Percentiles rank a stretch among this genome's conserved stretches.
Conservation (phyloP, 495 filamentous ascomycete species). For the Corynascus novoguineensis region DNA sequence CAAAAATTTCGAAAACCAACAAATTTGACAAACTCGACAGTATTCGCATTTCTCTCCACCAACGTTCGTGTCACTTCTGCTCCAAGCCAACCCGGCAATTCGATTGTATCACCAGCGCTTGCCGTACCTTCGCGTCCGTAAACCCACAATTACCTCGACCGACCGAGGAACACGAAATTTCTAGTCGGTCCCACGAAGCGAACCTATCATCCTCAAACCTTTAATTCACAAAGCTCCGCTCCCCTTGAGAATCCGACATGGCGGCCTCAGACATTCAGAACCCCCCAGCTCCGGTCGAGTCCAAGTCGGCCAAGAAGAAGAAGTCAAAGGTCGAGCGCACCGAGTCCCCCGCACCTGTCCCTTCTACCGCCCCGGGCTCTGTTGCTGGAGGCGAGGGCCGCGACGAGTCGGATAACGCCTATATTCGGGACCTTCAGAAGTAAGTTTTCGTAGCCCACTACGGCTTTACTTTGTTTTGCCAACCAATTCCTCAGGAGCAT, state of each 20-base stretch:
- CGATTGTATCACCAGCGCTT: not conserved
- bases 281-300: constrained; percentile 42
- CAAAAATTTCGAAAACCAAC: constrained; percentile 14
- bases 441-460: constrained; percentile 37
- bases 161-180: not conserved
- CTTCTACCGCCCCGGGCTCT: constrained; percentile 36
- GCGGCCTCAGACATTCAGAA: constrained; percentile 48
- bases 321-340: constrained; percentile 55
- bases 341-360: constrained; percentile 43
- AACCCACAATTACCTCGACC: not conserved
- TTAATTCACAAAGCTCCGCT: constrained; percentile 4
- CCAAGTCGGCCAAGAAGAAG: constrained; percentile 68
- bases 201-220: not conserved
- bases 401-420: constrained; percentile 60
- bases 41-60: constrained; percentile 3
- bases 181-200: not conserved
- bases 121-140: not conserved
- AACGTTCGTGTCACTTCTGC: not conserved
- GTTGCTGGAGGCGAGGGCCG: constrained; percentile 33
- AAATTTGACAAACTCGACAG: not conserved
- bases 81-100: constrained; percentile 15
- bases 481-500: constrained; percentile 55
- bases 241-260: constrained; percentile 34
- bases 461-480: not conserved
- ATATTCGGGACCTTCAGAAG: constrained; percentile 85